Base-by-base conservation (phyloP, 257 asterid species). In the Euphrasia confusa region DNA sequence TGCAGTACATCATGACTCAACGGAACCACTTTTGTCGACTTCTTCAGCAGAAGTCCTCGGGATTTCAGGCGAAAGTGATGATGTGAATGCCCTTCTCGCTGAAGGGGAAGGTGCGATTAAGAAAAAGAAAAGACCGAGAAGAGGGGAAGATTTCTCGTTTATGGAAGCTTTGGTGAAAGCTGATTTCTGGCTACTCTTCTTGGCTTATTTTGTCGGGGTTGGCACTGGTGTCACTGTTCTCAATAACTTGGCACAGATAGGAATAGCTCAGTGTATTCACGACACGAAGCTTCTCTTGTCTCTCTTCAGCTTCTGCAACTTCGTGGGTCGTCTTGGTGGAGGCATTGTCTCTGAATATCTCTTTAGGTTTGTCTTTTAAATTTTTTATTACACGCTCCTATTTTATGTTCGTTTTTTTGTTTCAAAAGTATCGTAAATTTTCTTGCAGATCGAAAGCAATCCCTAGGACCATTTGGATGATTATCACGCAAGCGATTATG, bases 161-260 rank as follows among this genome's bases (percentile, higher is more conserved):
- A 27, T 40, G 10, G 90, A 87, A 71, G 95, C 93, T 21, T 15
- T 84, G 67, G 66, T 80, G 10, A 87, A 82, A 71, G 90, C 90
- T 28, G 95, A 87, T 69, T 87, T 87, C 74, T 87, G 94, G 95
- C 88, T 83, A 45, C 71, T 87, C 4, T 84, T 82, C 71, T 61
- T 81, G 60, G 89, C 84, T 40, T 79, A 79, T 67, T 84, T 87
- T 72, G 76, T 80, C 15, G 94, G 95, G 13, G 90, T 84, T 56
- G 93, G 90, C 32, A 75, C 93, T 11, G 88, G 93, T 27, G 90
- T 87, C 50, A 84, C 93, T 5, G 94, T 87, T 40, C 80, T 87
- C 63, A 87, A 87, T 75, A 87, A 87, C 75, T 73, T 87, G 64
- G 94, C 95, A 4, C 90, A 87, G 44, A 80, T 87, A 3, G 90